Evolutionary conservation across 176 grass and related monocot genomes (phyloP), one percentile per base, ranked within the genome.

Genomic region (Triticum timopheevii): DNA sequence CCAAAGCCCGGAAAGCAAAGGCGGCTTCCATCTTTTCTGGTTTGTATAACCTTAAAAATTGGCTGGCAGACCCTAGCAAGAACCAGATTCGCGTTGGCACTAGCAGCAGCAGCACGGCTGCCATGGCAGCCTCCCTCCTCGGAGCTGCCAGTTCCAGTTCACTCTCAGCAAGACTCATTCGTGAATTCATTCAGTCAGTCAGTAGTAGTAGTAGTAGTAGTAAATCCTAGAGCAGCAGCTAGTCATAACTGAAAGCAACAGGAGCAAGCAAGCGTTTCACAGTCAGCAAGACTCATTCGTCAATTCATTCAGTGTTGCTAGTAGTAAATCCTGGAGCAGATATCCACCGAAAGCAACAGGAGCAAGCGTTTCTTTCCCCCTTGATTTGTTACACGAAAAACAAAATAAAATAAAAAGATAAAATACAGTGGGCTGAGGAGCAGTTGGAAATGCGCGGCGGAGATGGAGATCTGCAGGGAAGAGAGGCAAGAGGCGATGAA

Each of bases 1-100:
- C 11, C 42, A 47, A 70, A 71, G 23, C 4, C 19, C 13, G 58
- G 12, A 87, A 90, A 83, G 89, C 20, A 73, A 83, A 90, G 84
- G 28, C 19, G 9, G 34, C 24, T 7, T 36, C 83, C 5, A 20
- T 22, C 38, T 61, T 69, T 80, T 35, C 34, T 24, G n/a, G 30
- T 30, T 65, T 15, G 2, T 17, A 3, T 50, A 39, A 25, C 74
- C 83, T 39, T 3, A 44, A 44, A 56, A 58, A 76, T n/a, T 22
- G 22, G 68, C 22, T 28, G 16, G 31, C 0, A 10, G 74, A 77
- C 4, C 31, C 61, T 42, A 80, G 62, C 59, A 87, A 80, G 66
- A 87, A 83, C 61, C 56, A 84, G 76, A 84, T 91, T 81, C 85
- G 35, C 25, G 61, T 22, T 58, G 10, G 30, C 22, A 80, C 31